Evolutionary conservation across 306 rosid genomes (phyloP).

Genomic region (Malus domestica): DNA sequence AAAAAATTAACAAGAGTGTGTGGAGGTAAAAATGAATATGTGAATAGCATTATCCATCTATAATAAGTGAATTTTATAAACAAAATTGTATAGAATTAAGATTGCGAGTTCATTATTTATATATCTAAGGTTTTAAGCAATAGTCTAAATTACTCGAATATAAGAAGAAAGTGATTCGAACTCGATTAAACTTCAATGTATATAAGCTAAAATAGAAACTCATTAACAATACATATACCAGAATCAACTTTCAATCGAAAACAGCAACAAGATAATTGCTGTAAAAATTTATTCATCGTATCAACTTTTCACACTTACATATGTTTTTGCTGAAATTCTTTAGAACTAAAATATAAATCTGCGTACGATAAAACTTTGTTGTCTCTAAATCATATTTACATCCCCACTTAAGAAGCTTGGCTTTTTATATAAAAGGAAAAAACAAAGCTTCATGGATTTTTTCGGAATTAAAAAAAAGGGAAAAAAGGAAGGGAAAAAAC

Average conservation of each 20-base stretch:
- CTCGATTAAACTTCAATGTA: too few species aligned
- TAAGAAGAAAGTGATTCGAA: too few species aligned
- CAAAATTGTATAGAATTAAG: too few species aligned
- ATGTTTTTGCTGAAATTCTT: not conserved
- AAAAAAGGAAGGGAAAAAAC: not conserved
- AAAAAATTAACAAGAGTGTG: too few species aligned
- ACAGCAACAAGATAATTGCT: not conserved
- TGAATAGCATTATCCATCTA: too few species aligned
- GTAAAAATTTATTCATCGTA: not conserved
- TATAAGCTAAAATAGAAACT: too few species aligned
- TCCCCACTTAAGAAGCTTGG: conserved; percentile 24
- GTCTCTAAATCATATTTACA: not conserved
- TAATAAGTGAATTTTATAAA: too few species aligned
- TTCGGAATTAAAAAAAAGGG: not conserved
- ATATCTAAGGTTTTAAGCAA: too few species aligned
- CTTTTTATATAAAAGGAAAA: conserved; percentile 37
- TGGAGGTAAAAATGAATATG: accelerated
- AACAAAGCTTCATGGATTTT: conserved; percentile 25
- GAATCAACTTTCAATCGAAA: not conserved
- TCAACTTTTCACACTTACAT: not conserved
- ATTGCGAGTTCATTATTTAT: too few species aligned
- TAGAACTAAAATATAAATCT: not conserved
- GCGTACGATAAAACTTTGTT: not conserved
- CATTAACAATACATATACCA: not conserved
- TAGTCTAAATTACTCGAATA: too few species aligned